Evolutionary conservation across 2,329 filamentous ascomycete species (phyloP), one percentile per base, ranked within the genome.

Genomic region (Aspergillus jensenii): DNA sequence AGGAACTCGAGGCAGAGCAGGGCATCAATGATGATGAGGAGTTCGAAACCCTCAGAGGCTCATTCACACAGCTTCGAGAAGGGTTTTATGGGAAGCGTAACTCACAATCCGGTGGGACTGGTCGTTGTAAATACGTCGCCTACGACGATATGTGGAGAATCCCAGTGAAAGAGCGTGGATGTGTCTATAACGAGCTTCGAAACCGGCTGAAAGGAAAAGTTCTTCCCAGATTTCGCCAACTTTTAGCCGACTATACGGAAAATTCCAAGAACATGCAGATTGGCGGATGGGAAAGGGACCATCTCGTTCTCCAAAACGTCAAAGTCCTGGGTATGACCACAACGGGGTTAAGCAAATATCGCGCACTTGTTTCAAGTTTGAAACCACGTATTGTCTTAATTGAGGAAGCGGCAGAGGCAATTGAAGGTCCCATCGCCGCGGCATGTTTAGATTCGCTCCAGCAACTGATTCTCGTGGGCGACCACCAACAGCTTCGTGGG

Each of bases 311-410:
- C 3, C 82, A 83, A 35, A 83, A 84, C 51, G 77, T 83, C 5
- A 84, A 80, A 55, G 70, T 89, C 25, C 81, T 89, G 52, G 86
- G 86, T 8, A 82, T 87, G 79, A 96, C 91, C 0, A 92, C 89
- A 0, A 96, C 91, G 0, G 90, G 91, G 1, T 70, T 96, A 8
- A 88, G 87, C 72, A 96, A 96, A 65, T 93, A 95, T 60, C 85
- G 90, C 3, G 84, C 82, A 1, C 78, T 93, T 2, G 78, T 96
- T 21, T 80, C 86, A 1, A 84, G 84, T 2, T 69, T 93, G 4
- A 79, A 83, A 27, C 90, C 91, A 0, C 84, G 80, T 23, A 79
- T 90, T 3, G 80, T 93, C 14, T 75, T 96, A 39, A 87, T 96
- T 49, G 89, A 95, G 77, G 89, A 95, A 75, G 89, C 90, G 0